Evolutionary conservation across 1,139 yeast species (phyloP).

Genomic region (Schizosaccharomyces versatilis): DNA sequence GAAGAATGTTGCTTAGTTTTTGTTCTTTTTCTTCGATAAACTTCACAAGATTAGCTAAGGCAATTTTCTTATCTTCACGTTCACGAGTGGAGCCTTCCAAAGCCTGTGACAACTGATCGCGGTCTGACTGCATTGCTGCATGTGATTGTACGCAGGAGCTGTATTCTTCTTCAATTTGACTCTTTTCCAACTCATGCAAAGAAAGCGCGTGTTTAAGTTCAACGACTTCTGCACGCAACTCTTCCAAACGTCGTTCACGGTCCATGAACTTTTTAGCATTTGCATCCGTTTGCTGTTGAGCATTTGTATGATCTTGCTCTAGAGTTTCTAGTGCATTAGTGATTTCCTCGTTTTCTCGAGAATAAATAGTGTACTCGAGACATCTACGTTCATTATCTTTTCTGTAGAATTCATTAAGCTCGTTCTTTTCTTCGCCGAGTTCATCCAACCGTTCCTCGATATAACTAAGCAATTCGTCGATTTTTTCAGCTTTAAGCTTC

Average conservation of each 20-base stretch:
- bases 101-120: constrained; percentile 14
- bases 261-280: constrained; percentile 28
- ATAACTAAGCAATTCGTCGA: constrained; percentile 48
- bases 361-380: constrained; percentile 53
- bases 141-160: constrained; percentile 21
- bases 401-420: constrained; percentile 44
- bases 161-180: constrained; percentile 28
- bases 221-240: constrained; percentile 28
- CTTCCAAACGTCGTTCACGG: constrained; percentile 27
- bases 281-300: constrained; percentile 27
- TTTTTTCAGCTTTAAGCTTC: constrained; percentile 44
- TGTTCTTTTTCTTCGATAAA: constrained; percentile 13
- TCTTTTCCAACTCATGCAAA: constrained; percentile 23
- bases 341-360: constrained; percentile 47
- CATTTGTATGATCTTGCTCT: constrained; percentile 36
- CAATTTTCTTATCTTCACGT: constrained; percentile 11
- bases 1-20: constrained; percentile 16
- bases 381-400: constrained; percentile 49
- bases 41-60: constrained; percentile 15
- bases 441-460: constrained; percentile 55
- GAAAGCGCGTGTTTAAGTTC: constrained; percentile 23
- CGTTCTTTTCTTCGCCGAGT: constrained; percentile 60
- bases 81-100: constrained; percentile 5
- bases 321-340: constrained; percentile 37
- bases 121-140: constrained; percentile 20